Evolutionary conservation across 768 basidiomycete genomes (phyloP), one percentile per base, ranked within the genome.

Genomic region (Pulveroboletus ravenelii): DNA sequence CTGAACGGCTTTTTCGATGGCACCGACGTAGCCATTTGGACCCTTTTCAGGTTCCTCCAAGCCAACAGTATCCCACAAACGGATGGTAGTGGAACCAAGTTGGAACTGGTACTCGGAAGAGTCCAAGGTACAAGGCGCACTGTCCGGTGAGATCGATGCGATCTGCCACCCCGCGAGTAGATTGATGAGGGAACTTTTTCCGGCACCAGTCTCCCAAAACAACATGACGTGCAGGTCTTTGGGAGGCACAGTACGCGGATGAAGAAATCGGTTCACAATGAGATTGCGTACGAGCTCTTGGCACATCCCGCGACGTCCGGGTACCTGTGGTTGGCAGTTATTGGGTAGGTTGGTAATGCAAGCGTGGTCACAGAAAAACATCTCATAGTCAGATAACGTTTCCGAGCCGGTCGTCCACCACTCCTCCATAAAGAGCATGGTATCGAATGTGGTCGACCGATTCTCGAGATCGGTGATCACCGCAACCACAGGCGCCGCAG

Each of bases 391-490:
- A 14, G 53, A 57, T 50, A 76, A 67, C 2, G 18, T 17, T 6
- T 37, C 45, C 32, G 65, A 47, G 44, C 71, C 72, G 45, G 52
- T 39, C 18, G 36, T 44, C 74, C 73, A 75, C 75, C 75, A 76
- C 44, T 58, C 58, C 8, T 67, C 65, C 63, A 71, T 72, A 14
- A 65, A 62, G 4, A 51, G 45, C 15, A 13, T 23, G 10, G 51
- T 20, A 36, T 58, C 36, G 31, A 41, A 34, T 1, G 35, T 3
- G 25, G 56, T 42, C 29, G 67, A 58, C 32, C 36, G 39, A 17
- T 56, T 64, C 50, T 70, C 68, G 25, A 70, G 56, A 18, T 61
- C 68, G 4, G 68, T 70, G 51, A 70, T 55, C 15, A 71, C 47
- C 7, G 64, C 53, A 10, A 65, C 61, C 6, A 71, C 55, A 13